phyloP scores from a whole-genome alignment of 2,329 filamentous ascomycete genomes.

The Lasiodiplodia theobromae region DNA sequence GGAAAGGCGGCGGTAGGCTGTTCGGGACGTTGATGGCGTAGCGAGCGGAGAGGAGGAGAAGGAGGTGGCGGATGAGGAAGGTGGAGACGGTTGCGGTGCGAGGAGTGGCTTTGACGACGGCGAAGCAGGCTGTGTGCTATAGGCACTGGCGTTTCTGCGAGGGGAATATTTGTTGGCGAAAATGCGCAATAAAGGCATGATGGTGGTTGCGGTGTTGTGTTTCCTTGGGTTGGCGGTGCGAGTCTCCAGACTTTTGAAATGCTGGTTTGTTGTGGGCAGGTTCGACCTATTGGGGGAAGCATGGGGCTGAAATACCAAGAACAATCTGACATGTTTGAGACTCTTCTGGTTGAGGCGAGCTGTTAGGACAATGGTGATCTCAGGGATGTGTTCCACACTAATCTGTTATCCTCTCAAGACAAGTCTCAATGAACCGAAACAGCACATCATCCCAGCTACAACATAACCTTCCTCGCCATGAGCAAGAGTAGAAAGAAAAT shows the following conservation, averaged over 20 bases:
- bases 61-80: neutral
- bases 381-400: neutral
- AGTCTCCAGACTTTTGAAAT: neutral
- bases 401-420: neutral
- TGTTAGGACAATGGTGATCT: neutral
- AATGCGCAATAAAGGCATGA: neutral
- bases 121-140: neutral
- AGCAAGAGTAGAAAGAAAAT: too few relatives aligned
- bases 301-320: neutral
- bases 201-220: neutral
- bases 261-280: neutral
- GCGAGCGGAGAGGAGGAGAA: too few relatives aligned
- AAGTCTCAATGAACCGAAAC: neutral
- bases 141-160: neutral
- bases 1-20: neutral
- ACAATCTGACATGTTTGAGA: neutral
- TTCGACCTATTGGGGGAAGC: neutral
- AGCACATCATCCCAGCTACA: neutral
- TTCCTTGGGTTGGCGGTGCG: neutral
- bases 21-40: too few relatives aligned
- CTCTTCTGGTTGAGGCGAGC: neutral
- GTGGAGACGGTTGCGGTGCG: neutral
- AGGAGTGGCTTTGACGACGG: neutral
- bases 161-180: neutral
- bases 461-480: too few relatives aligned